These are phyloP conservation scores for Termitomyces sp. DNA, from an alignment of 768 basidiomycete genomes.

Conservation along the genomic window DNA sequence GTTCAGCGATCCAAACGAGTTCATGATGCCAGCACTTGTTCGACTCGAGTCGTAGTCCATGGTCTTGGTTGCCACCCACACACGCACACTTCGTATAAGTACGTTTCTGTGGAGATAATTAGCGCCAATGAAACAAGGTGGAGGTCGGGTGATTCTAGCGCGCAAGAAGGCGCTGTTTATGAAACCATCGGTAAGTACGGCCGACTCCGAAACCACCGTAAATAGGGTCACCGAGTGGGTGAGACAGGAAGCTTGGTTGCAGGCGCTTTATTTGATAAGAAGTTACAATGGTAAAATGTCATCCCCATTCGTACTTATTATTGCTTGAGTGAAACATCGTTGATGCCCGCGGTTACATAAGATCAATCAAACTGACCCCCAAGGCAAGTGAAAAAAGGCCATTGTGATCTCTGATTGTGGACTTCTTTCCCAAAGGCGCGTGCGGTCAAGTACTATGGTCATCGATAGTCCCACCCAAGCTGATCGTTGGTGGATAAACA, in stretches of 20 bases:
- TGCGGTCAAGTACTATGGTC: too few species aligned
- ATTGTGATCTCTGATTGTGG: too few species aligned
- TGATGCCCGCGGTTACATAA: too few species aligned
- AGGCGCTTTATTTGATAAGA: not conserved
- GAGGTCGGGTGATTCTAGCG: too few species aligned
- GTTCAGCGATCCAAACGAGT: constrained; percentile 8
- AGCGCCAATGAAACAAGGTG: not conserved
- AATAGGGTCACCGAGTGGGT: not conserved
- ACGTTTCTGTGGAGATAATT: not conserved
- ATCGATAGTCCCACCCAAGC: too few species aligned
- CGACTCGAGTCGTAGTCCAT: not conserved
- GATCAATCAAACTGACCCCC: too few species aligned
- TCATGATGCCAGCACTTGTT: not conserved
- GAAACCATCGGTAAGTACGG: not conserved
- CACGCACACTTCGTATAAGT: not conserved
- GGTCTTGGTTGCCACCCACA: not conserved
- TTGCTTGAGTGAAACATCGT: not conserved
- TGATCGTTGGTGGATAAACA: too few species aligned
- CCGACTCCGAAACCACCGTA: not conserved
- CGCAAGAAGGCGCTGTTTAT: not conserved
- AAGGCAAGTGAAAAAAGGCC: too few species aligned
- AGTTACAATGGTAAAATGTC: not conserved
- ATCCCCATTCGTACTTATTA: not conserved
- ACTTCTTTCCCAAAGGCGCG: too few species aligned
- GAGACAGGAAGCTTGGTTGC: not conserved